Evolutionary conservation across 208 protist species (phyloP).

Genomic region (Leptomonas seymouri): DNA sequence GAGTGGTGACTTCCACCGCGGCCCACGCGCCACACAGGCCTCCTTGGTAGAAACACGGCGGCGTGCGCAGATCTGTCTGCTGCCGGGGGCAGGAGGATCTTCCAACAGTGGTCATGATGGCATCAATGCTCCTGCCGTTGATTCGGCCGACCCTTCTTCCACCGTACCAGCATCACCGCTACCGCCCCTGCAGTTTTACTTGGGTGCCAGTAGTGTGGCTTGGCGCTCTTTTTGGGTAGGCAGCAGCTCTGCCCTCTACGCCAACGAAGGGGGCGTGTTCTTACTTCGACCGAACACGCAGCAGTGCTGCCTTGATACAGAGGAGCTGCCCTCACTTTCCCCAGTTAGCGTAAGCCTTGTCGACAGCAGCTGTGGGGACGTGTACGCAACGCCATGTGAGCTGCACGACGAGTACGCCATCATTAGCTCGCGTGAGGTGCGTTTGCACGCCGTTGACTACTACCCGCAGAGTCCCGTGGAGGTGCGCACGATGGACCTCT

Average conservation of each 20-base stretch:
- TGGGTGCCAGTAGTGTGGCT: slow-evolving; percentile 53
- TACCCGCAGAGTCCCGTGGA: slow-evolving; percentile 6
- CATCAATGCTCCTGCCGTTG: not conserved
- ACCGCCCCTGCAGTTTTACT: slow-evolving; percentile 25
- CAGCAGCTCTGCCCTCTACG: slow-evolving; percentile 40
- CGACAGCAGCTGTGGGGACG: slow-evolving; percentile 43
- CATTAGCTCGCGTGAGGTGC: slow-evolving; percentile 34
- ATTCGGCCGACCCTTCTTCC: not conserved
- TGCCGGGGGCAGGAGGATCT: slow-evolving; percentile 1
- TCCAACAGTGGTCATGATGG: too few species aligned
- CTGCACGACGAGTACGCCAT: slow-evolving; percentile 51
- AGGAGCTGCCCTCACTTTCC: slow-evolving; percentile 23
- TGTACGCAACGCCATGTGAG: slow-evolving; percentile 22
- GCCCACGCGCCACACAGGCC: slow-evolving; percentile 7
- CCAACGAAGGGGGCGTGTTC: slow-evolving; percentile 42
- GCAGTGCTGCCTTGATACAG: slow-evolving; percentile 11
- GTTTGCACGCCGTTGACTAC: slow-evolving; percentile 37
- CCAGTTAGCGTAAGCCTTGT: slow-evolving; percentile 24
- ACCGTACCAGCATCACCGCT: not conserved
- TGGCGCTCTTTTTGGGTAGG: slow-evolving; percentile 58
- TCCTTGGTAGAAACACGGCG: slow-evolving; percentile 31
- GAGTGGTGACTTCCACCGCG: not conserved
- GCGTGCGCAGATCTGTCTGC: slow-evolving; percentile 26
- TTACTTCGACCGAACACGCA: slow-evolving; percentile 20
- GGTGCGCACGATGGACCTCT: slow-evolving; percentile 19